Percentiles rank a stretch among this genome's conserved stretches.
Conservation (phyloP, 345 rosid species). For the Anastatica hierochuntica region DNA sequence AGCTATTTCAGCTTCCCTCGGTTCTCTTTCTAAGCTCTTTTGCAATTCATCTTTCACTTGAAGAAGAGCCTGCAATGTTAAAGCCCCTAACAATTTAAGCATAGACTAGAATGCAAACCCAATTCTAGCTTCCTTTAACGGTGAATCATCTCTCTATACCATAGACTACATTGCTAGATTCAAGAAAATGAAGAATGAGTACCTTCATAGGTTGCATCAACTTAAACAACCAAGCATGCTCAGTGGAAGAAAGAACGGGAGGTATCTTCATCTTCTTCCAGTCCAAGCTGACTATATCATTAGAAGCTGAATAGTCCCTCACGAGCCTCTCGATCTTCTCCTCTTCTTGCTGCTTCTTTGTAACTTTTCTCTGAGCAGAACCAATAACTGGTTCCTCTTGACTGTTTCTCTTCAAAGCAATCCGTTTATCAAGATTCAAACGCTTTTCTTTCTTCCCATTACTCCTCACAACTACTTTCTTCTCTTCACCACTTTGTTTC, state of each 20-base stretch:
- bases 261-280: constrained; percentile 98
- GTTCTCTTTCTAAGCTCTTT: constrained; percentile 46
- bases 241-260: constrained; percentile 71
- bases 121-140: too few relatives aligned
- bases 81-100: not conserved
- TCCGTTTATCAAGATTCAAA: constrained; percentile 63
- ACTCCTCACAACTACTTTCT: constrained; percentile 41
- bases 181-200: not conserved
- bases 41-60: constrained; percentile 48
- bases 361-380: constrained; percentile 15
- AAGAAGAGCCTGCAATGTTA: constrained; percentile 41
- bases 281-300: constrained; percentile 66
- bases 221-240: constrained; percentile 88
- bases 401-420: constrained; percentile 37
- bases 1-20: constrained; percentile 61
- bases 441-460: constrained; percentile 41
- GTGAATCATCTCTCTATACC: not conserved
- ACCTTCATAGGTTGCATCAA: constrained; percentile 95
- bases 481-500: constrained; percentile 27
- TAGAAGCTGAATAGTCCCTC: constrained; percentile 61
- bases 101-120: too few relatives aligned
- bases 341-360: constrained; percentile 28
- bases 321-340: constrained; percentile 69
- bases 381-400: constrained; percentile 24
- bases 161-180: not conserved